phyloP scores from a whole-genome alignment of 305 asterid genomes.

The Plantago coronopus region DNA sequence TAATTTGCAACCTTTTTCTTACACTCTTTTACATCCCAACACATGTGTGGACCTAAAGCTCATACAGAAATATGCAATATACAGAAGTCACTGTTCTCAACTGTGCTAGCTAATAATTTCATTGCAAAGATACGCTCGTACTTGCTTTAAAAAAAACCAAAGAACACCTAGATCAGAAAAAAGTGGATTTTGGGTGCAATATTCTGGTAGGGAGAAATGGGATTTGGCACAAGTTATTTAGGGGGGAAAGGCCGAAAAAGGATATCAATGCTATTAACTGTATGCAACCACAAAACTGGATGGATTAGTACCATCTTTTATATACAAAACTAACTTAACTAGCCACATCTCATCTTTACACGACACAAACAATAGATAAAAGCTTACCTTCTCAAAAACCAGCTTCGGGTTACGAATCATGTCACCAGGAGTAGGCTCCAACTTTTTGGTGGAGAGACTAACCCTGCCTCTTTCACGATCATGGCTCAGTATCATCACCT shows the following conservation, averaged over 20 bases:
- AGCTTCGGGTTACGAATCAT: constrained; percentile 96
- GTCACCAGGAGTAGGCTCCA: constrained; percentile 98
- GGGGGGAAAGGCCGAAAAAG: too few relatives aligned
- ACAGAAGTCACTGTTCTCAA: background rate
- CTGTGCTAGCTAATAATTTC: too few relatives aligned
- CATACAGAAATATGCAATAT: background rate
- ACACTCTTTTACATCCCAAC: background rate
- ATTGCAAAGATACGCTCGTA: too few relatives aligned
- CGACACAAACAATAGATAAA: background rate
- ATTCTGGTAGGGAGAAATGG: too few relatives aligned
- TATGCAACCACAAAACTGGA: too few relatives aligned
- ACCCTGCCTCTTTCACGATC: constrained; percentile 97
- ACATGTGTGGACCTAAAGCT: background rate
- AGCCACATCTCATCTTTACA: background rate
- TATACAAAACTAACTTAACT: background rate
- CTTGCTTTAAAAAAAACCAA: too few relatives aligned
- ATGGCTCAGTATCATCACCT: constrained; percentile 98
- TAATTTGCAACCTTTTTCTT: background rate
- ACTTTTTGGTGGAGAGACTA: constrained; percentile 91
- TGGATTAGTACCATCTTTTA: too few relatives aligned
- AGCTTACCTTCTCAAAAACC: constrained; percentile 78
- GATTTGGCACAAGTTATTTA: too few relatives aligned
- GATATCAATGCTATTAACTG: too few relatives aligned
- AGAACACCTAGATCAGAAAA: too few relatives aligned
- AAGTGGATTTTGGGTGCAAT: too few relatives aligned